Percentiles rank a stretch among this genome's conserved stretches.
phyloP scores from a whole-genome alignment of 192 early-diverging fungal genomes.

The Gonapodya prolifera region DNA sequence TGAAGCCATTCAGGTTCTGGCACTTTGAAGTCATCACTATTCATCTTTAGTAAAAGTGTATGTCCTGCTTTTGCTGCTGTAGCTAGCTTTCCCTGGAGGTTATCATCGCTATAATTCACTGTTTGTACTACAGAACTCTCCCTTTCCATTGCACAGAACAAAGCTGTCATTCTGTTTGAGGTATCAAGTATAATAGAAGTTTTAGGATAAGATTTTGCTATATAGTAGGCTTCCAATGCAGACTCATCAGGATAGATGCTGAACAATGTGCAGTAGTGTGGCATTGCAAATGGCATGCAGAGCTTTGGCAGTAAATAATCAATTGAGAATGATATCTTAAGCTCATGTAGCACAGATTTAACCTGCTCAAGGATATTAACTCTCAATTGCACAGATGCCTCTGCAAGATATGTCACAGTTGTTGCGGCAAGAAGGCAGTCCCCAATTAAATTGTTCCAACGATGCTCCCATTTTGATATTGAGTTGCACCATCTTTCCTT shows the following conservation, averaged over 20 bases:
- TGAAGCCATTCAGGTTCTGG: neutral
- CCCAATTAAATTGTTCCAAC: neutral
- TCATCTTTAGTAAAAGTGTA: neutral
- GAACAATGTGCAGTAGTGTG: neutral
- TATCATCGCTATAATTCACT: neutral
- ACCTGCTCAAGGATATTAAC: neutral
- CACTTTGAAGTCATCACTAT: neutral
- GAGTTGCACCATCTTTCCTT: neutral
- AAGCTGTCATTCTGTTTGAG: neutral
- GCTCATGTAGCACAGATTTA: neutral
- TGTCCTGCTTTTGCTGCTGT: neutral
- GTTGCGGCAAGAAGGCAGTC: neutral
- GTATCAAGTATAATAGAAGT: neutral
- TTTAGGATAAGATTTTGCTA: neutral
- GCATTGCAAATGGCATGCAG: neutral
- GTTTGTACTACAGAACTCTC: neutral
- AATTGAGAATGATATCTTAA: neutral
- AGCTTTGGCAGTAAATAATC: neutral
- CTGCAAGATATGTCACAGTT: neutral
- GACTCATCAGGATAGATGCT: neutral
- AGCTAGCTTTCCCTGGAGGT: neutral
- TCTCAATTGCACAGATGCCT: neutral
- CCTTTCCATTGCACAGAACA: neutral
- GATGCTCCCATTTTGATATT: neutral
- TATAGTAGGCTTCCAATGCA: neutral